Conservation (phyloP, 2,329 filamentous ascomycete genomes). For the Hypoxylon sp. region DNA sequence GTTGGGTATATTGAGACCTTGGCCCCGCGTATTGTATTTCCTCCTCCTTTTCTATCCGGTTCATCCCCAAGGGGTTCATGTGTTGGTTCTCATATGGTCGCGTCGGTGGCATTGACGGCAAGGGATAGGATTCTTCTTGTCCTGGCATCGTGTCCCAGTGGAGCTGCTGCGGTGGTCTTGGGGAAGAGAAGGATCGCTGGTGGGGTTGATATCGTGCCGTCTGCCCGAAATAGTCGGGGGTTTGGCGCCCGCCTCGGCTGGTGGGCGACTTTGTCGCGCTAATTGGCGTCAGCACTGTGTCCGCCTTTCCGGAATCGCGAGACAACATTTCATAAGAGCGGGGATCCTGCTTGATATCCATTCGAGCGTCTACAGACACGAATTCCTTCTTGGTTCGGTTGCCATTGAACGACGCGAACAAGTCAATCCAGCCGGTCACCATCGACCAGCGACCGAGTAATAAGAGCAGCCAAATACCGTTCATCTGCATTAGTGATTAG, state of each 20-base stretch:
- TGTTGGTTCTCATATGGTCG: conserved; percentile 55
- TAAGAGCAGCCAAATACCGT: conserved; percentile 87
- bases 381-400: conserved; percentile 79
- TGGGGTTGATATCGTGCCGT: conserved; percentile 70
- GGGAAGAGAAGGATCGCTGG: conserved; percentile 69
- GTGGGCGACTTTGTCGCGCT: conserved; percentile 53
- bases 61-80: conserved; percentile 71
- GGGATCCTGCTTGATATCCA: conserved; percentile 72
- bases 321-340: conserved; percentile 87
- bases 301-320: conserved; percentile 65
- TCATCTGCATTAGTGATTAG: conserved; percentile 67
- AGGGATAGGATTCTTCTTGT: conserved; percentile 55
- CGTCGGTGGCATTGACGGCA: conserved; percentile 46
- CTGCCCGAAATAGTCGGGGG: conserved; percentile 67
- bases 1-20: conserved; percentile 43
- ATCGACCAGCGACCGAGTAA: conserved; percentile 89
- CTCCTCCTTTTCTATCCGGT: conserved; percentile 62
- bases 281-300: conserved; percentile 67
- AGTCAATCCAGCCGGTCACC: conserved; percentile 84
- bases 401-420: conserved; percentile 66
- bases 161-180: conserved; percentile 63
- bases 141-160: conserved; percentile 62
- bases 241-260: conserved; percentile 56
- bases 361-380: conserved; percentile 85
- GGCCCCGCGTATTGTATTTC: conserved; percentile 41